Percentiles rank a stretch among this genome's conserved stretches.
Evolutionary conservation across 2,329 filamentous ascomycete species (phyloP).

Genomic region (Sclerotinia nivalis): DNA sequence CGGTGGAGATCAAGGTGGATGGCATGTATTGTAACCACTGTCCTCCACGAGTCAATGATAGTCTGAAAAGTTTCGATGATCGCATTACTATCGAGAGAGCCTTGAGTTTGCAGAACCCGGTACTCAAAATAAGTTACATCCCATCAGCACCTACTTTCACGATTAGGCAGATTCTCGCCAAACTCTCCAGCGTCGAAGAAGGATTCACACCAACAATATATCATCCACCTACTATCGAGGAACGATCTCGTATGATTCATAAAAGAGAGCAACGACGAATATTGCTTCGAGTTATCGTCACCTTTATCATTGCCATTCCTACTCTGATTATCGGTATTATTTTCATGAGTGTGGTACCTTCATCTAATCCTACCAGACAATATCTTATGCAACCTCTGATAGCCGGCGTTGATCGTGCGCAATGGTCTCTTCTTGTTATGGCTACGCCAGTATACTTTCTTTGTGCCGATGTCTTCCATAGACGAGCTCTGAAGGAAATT

Average conservation of each 20-base stretch:
- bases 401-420: constrained; percentile 71
- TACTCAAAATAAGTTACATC: constrained; percentile 69
- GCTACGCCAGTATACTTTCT: constrained; percentile 87
- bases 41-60: constrained; percentile 57
- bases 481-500: constrained; percentile 76
- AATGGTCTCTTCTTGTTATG: constrained; percentile 78
- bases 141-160: constrained; percentile 70
- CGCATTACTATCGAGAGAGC: constrained; percentile 52
- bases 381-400: constrained; percentile 73
- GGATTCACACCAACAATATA: constrained; percentile 69
- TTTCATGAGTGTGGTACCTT: constrained; percentile 79
- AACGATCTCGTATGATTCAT: constrained; percentile 73
- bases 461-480: constrained; percentile 82
- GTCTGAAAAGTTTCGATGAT: constrained; percentile 54
- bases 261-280: constrained; percentile 68
- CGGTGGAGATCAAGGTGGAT: constrained; percentile 64
- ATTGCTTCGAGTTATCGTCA: constrained; percentile 68
- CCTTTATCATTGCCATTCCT: constrained; percentile 70
- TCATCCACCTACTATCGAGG: constrained; percentile 80
- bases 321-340: constrained; percentile 86
- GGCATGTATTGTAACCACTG: constrained; percentile 78
- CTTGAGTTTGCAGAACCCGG: constrained; percentile 61
- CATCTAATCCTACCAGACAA: constrained; percentile 56
- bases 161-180: constrained; percentile 69
- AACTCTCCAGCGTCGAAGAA: constrained; percentile 65